Percentiles rank a stretch among this genome's conserved stretches.
These are phyloP conservation scores for Pelargonium exstipulatum DNA, from an alignment of 441 rosid genomes.

Conservation along the genomic window DNA sequence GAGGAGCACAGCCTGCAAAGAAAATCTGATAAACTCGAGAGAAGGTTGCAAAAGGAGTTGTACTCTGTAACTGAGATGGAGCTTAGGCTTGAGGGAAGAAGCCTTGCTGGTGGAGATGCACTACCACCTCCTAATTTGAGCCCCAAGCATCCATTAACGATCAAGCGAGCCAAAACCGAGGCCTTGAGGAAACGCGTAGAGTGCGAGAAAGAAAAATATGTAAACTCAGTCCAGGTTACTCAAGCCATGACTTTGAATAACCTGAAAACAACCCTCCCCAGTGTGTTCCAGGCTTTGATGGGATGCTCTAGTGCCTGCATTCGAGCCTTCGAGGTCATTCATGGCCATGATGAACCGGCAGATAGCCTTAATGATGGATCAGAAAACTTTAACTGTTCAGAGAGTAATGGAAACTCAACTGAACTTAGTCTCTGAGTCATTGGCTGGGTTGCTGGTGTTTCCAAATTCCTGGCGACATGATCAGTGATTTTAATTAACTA, in stretches of 20 bases:
- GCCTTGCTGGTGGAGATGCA: conserved; percentile 32
- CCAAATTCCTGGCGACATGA: not conserved
- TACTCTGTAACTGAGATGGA: conserved; percentile 56
- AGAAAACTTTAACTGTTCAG: conserved; percentile 20
- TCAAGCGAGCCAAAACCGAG: conserved; percentile 60
- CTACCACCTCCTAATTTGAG: conserved; percentile 30
- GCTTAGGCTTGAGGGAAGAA: conserved; percentile 40
- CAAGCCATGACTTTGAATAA: conserved; percentile 57
- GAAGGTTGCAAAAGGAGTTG: conserved; percentile 65
- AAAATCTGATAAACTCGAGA: conserved; percentile 62
- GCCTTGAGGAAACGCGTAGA: conserved; percentile 53
- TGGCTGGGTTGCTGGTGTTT: not conserved
- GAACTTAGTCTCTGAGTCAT: not conserved
- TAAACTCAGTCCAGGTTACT: conserved; percentile 45
- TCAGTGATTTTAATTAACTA: not conserved
- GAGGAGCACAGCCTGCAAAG: conserved; percentile 54
- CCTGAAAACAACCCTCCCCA: conserved; percentile 73
- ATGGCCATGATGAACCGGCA: conserved; percentile 19
- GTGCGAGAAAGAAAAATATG: conserved; percentile 46
- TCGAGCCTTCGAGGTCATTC: conserved; percentile 50
- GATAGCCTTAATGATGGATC: conserved; percentile 25
- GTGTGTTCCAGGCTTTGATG: conserved; percentile 60
- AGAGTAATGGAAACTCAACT: not conserved
- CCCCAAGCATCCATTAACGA: conserved; percentile 64
- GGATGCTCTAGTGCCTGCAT: conserved; percentile 53